Base-by-base conservation (phyloP, 2,329 filamentous ascomycete species). In the Ophiosphaerella herpotricha region DNA sequence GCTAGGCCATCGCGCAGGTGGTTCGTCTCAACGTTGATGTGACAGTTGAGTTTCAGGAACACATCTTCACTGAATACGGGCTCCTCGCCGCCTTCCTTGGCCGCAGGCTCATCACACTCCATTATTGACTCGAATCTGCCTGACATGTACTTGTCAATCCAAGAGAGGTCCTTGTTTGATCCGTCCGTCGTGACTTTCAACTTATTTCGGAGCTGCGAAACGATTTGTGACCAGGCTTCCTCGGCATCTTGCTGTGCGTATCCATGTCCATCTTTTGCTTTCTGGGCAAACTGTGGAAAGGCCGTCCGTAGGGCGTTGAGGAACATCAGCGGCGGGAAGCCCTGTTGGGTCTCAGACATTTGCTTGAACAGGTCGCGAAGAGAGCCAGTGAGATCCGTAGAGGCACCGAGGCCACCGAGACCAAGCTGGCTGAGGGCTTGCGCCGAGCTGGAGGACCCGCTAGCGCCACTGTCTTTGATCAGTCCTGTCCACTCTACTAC, bases 191-290 rank as follows among this genome's bases (percentile, higher is more conserved):
- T 73, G 7, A 82, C 81, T 63, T 84, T 87, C 43, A 97, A 77
- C 69, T 90, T 93, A 65, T 89, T 84, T 55, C 88, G 85, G 33
- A 99, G 77, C 67, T 93, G 89, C 38, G 88, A 85, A 5, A 99
- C 78, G 54, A 99, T 95, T 71, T 97, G 93, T 16, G 93, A 94
- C 91, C 93, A 99, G 39, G 93, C 94, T 74, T 99, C 94, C 74
- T 99, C 94, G 1, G 94, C 94, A 77, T 99, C 94, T 75, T 99
- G 94, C 75, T 99, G 94, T n/a, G 94, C 92, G 68, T 88, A 97
- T 6, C 90, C 91, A 50, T 87, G 81, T 18, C 90, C 89, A 29
- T 87, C 87, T 71, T 90, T 92, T 47, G 91, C 85, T 66, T 85
- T 88, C 76, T 99, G 91, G 9, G 91, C 91, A 70, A 99, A 99